These are phyloP conservation scores for Rhododendron mucronatum DNA, from an alignment of 148 eudicot species.

Conservation along the genomic window DNA sequence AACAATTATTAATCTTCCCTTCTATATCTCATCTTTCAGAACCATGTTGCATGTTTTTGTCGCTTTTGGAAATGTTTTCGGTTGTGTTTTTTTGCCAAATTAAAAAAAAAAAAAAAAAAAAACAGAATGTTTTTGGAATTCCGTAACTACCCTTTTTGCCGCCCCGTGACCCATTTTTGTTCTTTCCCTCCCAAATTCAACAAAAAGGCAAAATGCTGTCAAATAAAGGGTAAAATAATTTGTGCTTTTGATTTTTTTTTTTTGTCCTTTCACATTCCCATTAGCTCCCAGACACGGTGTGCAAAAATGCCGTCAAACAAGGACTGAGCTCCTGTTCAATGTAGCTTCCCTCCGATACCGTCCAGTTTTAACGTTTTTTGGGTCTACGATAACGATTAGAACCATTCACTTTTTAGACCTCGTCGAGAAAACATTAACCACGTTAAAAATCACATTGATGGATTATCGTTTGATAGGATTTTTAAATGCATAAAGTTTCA, in stretches of 20 bases:
- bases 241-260: not conserved
- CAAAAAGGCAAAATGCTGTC: not conserved
- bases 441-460: too few species aligned
- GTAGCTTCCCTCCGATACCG: too few species aligned
- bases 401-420: too few species aligned
- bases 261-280: not conserved
- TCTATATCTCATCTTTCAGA: not conserved
- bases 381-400: too few species aligned
- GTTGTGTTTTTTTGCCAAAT: not conserved
- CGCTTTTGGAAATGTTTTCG: not conserved
- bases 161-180: not conserved
- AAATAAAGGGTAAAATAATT: not conserved
- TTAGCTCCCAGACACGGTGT: too few species aligned
- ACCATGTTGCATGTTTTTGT: not conserved
- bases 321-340: not conserved
- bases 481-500: too few species aligned
- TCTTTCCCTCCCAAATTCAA: conserved; percentile 1
- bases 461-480: too few species aligned
- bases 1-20: not conserved
- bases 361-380: too few species aligned
- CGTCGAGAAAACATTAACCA: not conserved
- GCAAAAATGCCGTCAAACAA: not conserved
- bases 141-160: not conserved
- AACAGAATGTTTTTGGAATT: not conserved
- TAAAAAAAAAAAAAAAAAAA: not conserved